Conservation (phyloP, 495 filamentous ascomycete species). For the Trichodelitschia bisporula region DNA sequence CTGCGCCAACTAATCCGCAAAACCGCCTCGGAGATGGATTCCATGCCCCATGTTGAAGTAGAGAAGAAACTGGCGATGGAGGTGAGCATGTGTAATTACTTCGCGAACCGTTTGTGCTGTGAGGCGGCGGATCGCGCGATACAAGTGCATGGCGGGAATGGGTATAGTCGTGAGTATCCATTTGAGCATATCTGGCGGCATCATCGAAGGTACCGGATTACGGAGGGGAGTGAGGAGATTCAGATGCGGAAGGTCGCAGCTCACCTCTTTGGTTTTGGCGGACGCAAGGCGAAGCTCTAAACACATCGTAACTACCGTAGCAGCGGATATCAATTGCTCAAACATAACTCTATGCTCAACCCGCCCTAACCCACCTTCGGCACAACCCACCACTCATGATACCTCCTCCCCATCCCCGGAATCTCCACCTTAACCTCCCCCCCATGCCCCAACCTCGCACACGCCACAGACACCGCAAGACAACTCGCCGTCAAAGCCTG, state of each 20-base stretch:
- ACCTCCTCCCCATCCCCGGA: constrained; percentile 12
- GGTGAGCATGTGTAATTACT: constrained; percentile 40
- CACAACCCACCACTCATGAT: constrained; percentile 62
- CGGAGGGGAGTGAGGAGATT: constrained; percentile 19
- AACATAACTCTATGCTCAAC: too few species aligned
- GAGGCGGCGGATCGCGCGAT: constrained; percentile 35
- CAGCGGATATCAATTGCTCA: too few species aligned
- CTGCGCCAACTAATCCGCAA: constrained; percentile 31
- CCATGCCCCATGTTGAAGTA: constrained; percentile 24
- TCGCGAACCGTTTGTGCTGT: constrained; percentile 30
- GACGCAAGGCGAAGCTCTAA: too few species aligned
- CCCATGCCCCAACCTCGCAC: constrained; percentile 2
- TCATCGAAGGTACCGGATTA: constrained; percentile 18
- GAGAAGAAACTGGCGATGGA: constrained; percentile 28
- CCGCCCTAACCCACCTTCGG: constrained; percentile 41
- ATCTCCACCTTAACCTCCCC: constrained; percentile 7
- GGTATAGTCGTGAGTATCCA: constrained; percentile 14
- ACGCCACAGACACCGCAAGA: constrained; percentile 29
- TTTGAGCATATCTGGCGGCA: constrained; percentile 21
- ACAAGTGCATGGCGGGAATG: constrained; percentile 28
- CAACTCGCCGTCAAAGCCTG: constrained; percentile 20
- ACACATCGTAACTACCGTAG: too few species aligned
- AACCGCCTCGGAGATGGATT: constrained; percentile 33
- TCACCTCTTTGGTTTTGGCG: too few species aligned
- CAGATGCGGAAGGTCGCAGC: constrained; percentile 20